These are phyloP conservation scores for Claviceps maximensis DNA, from an alignment of 2,329 filamentous ascomycete species.

Conservation along the genomic window DNA sequence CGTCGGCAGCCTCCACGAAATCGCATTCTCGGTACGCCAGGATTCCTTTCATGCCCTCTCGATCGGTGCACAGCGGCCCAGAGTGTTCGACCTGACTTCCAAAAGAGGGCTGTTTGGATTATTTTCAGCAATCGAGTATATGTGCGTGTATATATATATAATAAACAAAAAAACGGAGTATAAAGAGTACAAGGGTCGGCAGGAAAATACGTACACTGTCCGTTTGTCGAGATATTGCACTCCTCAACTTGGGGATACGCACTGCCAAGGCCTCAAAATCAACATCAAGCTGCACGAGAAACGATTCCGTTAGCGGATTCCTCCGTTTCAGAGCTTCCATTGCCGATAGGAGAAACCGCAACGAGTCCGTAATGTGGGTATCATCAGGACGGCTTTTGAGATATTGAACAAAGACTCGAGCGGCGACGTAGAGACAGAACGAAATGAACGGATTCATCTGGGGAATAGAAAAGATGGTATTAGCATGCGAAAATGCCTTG, in stretches of 20 bases:
- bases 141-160: too few species aligned
- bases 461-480: too few species aligned
- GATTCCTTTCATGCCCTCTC: constrained; percentile 26
- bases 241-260: constrained; percentile 43
- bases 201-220: constrained; percentile 35
- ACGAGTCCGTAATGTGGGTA: constrained; percentile 59
- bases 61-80: constrained; percentile 20
- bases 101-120: background rate
- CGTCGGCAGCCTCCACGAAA: constrained; percentile 26
- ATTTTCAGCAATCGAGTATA: background rate
- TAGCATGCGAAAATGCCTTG: too few species aligned
- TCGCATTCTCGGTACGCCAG: constrained; percentile 30
- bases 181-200: too few species aligned
- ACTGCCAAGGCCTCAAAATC: constrained; percentile 67
- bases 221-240: constrained; percentile 38
- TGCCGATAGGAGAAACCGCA: constrained; percentile 81
- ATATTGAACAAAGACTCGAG: constrained; percentile 89
- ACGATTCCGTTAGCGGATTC: constrained; percentile 87
- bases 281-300: constrained; percentile 83
- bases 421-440: constrained; percentile 92
- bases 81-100: constrained; percentile 2
- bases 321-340: constrained; percentile 81
- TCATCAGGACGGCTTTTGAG: constrained; percentile 89
- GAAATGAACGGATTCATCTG: constrained; percentile 94
- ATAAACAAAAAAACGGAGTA: background rate